These are phyloP conservation scores for Moniliella sp. DNA, from an alignment of 1,284 basidiomycete species.

Conservation along the genomic window DNA sequence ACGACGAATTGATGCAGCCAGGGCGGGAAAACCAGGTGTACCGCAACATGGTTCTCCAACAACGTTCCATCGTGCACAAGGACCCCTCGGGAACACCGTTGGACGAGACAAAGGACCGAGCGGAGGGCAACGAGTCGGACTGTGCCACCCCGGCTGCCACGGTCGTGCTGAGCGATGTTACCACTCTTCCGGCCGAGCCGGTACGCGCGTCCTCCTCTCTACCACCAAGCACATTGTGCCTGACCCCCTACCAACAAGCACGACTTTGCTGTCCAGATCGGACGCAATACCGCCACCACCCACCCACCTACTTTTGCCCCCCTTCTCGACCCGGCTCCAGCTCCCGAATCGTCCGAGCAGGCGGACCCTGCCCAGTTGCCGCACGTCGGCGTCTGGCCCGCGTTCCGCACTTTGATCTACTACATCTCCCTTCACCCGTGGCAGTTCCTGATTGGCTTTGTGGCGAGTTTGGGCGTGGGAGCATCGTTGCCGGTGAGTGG, in stretches of 20 bases:
- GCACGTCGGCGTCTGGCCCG: slow-evolving; percentile 2
- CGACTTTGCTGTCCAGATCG: not conserved
- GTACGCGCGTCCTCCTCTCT: not conserved
- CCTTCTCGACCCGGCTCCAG: not conserved
- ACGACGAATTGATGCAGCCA: slow-evolving; percentile 13
- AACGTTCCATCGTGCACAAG: slow-evolving; percentile 5
- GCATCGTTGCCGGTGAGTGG: slow-evolving; percentile 34
- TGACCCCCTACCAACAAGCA: not conserved
- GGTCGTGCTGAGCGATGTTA: not conserved
- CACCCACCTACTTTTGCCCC: not conserved
- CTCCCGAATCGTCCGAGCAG: not conserved
- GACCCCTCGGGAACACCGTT: slow-evolving; percentile 1
- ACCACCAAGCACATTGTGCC: not conserved
- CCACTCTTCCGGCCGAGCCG: not conserved
- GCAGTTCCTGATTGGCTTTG: slow-evolving; percentile 13
- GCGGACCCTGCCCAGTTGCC: not conserved
- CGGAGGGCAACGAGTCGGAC: not conserved
- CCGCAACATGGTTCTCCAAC: slow-evolving; percentile 22
- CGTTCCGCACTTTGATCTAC: no score
- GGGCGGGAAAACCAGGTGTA: slow-evolving; percentile 9
- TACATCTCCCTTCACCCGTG: no score
- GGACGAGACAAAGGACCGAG: not conserved
- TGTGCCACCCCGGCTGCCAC: not conserved
- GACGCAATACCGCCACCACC: not conserved
- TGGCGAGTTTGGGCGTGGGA: slow-evolving; percentile 19